phyloP scores from a whole-genome alignment of 768 basidiomycete genomes.

The Cystofilobasidium ferigula region DNA sequence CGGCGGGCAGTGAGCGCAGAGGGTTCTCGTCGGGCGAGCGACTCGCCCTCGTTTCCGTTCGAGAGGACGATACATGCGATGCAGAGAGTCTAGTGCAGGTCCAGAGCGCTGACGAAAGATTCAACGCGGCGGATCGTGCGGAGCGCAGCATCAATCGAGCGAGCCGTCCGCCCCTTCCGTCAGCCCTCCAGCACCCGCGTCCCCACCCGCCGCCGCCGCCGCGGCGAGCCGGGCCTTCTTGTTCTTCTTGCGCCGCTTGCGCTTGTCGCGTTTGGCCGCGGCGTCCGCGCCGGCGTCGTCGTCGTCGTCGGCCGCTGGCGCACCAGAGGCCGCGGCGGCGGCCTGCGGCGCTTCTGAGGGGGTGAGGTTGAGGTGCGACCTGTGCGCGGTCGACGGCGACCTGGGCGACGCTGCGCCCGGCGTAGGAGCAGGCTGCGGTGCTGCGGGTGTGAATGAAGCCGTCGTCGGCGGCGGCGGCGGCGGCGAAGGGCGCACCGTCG shows the following conservation, averaged over 20 bases:
- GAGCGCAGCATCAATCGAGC: too few relatives aligned
- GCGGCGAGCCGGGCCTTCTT: not conserved
- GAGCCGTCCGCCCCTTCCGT: too few relatives aligned
- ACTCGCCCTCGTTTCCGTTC: too few relatives aligned
- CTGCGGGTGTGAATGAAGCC: too few relatives aligned
- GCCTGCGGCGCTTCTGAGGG: not conserved
- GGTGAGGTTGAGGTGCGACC: not conserved
- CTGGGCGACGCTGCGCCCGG: not conserved
- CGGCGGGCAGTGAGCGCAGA: too few relatives aligned
- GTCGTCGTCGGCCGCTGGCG: not conserved
- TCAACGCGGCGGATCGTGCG: too few relatives aligned
- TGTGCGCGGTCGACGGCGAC: not conserved
- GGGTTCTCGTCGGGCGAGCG: too few relatives aligned
- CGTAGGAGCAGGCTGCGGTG: not conserved
- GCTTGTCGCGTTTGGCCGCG: not conserved
- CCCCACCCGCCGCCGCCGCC: not conserved
- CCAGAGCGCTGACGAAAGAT: too few relatives aligned
- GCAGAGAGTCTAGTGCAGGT: too few relatives aligned
- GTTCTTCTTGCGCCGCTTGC: conserved; percentile 1
- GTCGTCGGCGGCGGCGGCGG: not conserved
- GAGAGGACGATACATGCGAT: too few relatives aligned
- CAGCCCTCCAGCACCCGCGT: too few relatives aligned
- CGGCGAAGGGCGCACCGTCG: not conserved
- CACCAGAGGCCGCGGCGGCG: too few relatives aligned
- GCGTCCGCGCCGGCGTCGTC: not conserved